Evolutionary conservation across 1,284 basidiomycete genomes (phyloP), one percentile per base, ranked within the genome.

Genomic region (Cystobasidium sp.): DNA sequence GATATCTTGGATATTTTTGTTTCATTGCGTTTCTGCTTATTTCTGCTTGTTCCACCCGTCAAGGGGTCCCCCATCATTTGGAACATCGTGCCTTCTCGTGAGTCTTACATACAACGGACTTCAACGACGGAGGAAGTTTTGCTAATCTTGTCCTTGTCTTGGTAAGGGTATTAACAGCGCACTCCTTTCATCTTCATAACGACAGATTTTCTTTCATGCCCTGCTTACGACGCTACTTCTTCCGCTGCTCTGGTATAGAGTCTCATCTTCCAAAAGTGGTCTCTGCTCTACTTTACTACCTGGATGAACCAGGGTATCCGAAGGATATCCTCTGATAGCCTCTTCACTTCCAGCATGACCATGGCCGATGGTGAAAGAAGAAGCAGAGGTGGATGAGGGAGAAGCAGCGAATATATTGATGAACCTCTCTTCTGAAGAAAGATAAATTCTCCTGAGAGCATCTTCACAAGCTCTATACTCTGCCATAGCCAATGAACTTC

Each of bases 401-500:
- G 61, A 47, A 49, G 61, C 20, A 5, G 18, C 31, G 49, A 66
- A 66, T n/a, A 66, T 43, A n/a, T 66, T 53, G 16, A 52, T 49
- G 39, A 77, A 58, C 0, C 69, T 73, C n/a, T 66, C 68, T 37
- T 53, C 43, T n/a, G 55, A 46, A 49, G 46, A 75, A 14, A 80
- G 74, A 65, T 79, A 80, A 43, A 79, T 72, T 72, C 80, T 72
- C 58, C 77, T 58, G 14, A 80, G 37, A 37, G 80, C 80, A 46
- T 80, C 80, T 74, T 80, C 80, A 20, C 88, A 77, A 81, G 93
- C 94, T 75, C 97, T 86, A 84, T 89, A 97, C 83, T 98, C 93
- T 18, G 94, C 95, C 96, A 99, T 99, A 81, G 88, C 89, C 74
- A 97, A 85, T 18, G 92, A 94, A 78, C 89, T 92, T 61, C 97